Base-by-base conservation (phyloP, 306 rosid species). In the Gastrolobium bilobum region DNA sequence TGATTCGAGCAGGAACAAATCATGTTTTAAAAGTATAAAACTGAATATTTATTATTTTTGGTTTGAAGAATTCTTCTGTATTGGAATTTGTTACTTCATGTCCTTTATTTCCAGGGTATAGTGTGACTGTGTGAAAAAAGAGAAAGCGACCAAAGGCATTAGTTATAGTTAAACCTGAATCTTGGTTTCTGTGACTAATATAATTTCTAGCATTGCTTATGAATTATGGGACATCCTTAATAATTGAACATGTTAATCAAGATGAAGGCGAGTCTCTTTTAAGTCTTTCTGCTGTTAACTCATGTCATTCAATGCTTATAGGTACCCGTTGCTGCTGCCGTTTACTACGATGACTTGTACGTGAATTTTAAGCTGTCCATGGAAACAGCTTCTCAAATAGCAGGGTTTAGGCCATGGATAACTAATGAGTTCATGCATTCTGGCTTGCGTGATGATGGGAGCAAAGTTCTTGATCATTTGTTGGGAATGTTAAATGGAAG, bases 291-390 rank as follows among this genome's bases (percentile, higher is more conserved):
- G 10, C 20, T 52, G 26, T 26, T 66, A 29, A 79, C 31, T 20
- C n/a, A 9, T 33, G 60, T 73, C 48, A 60, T 79, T 81, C 61
- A 10, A 73, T 65, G 71, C 47, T 58, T 48, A 70, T 88, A 95
- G 97, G 98, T 95, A 47, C 98, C 98, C 15, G 97, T 95, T 71
- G 99, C 92, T 9, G 98, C 99, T 15, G 97, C 97, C 9, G 94
- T 93, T 58, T 95, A 93, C 81, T 91, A 90, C 11, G 99, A 95
- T 56, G 99, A 95, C 72, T 57, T 89, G 84, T 91, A 75, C 15
- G 99, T 95, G 42, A 91, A 82, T 84, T 91, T 95, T 79, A 95
- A 91, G 84, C 65, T 93, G 78, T 84, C 79, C 43, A 86, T 42
- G 92, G 93, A 95, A 86, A 91, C 99, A 37, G 97, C 96, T 84